Evolutionary conservation across 2,329 filamentous ascomycete species (phyloP).

Genomic region (Sordariomycetes sp.): DNA sequence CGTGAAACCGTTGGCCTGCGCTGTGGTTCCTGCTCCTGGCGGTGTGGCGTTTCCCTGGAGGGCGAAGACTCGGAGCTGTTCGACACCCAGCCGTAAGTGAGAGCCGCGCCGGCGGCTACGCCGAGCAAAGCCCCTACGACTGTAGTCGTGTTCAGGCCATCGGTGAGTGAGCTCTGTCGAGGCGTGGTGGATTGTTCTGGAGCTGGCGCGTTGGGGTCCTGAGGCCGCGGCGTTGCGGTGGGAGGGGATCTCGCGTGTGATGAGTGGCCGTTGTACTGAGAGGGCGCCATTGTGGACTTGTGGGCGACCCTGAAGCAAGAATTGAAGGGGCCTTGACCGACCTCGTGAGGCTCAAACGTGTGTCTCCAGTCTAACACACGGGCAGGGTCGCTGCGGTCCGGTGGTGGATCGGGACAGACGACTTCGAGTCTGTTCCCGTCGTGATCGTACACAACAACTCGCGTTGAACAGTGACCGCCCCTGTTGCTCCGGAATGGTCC

Average conservation of each 20-base stretch:
- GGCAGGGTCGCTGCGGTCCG: no score
- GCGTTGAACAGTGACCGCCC: conserved; percentile 6
- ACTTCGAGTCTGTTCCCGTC: conserved; percentile 82
- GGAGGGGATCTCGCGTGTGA: not conserved
- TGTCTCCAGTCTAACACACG: no score
- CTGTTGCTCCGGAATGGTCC: conserved; percentile 22
- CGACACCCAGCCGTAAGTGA: conserved; percentile 59
- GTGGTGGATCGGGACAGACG: conserved; percentile 38
- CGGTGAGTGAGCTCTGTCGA: conserved; percentile 24
- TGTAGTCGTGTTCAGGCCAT: conserved; percentile 46
- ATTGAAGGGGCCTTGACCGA: not conserved
- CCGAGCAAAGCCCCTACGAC: conserved; percentile 71
- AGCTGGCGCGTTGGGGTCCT: not conserved
- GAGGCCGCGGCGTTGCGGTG: not conserved
- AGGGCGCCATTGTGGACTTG: no score
- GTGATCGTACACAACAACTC: conserved; percentile 60
- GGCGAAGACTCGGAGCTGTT: conserved; percentile 27
- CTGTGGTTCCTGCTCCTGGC: not conserved
- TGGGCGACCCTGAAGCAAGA: no score
- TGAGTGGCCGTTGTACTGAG: not conserved
- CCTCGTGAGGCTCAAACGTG: no score
- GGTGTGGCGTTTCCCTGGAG: not conserved
- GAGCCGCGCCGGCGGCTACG: conserved; percentile 56
- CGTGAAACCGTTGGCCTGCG: not conserved
- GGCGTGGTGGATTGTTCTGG: conserved; percentile 11